phyloP scores from a whole-genome alignment of 78 protist species.

The Creolimax fragrantissima region DNA sequence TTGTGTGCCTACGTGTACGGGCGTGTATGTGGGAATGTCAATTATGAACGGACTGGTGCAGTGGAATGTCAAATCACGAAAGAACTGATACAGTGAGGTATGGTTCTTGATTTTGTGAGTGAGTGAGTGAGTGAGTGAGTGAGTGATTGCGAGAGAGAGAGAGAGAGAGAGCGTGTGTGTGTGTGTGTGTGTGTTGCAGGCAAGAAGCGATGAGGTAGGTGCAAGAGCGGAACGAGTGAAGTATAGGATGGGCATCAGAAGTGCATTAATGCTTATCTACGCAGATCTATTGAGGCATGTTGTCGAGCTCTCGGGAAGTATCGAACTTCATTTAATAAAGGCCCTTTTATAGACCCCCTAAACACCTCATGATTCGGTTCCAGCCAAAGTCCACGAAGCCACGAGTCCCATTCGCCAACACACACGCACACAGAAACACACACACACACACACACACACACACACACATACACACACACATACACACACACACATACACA shows the following conservation, averaged over 20 bases:
- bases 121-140: background rate
- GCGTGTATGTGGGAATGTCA: slow-evolving; percentile 1
- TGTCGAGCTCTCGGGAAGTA: background rate
- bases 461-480: background rate
- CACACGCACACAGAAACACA: background rate
- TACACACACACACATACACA: background rate
- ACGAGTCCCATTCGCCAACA: background rate
- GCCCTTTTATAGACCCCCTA: background rate
- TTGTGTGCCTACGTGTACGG: background rate
- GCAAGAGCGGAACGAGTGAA: background rate
- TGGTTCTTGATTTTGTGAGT: background rate
- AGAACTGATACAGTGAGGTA: background rate
- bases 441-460: background rate
- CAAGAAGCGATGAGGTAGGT: background rate
- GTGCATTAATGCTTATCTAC: background rate
- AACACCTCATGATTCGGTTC: background rate
- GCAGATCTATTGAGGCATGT: background rate
- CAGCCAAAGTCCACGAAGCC: background rate
- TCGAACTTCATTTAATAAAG: background rate
- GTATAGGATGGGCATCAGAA: background rate
- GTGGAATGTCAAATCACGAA: background rate
- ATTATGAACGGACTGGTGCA: background rate
- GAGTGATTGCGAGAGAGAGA: background rate
- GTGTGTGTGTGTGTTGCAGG: background rate
- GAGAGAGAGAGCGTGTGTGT: background rate